Evolutionary conservation across 768 basidiomycete genomes (phyloP), one percentile per base, ranked within the genome.

Genomic region (Hydnomerulius pinastri): DNA sequence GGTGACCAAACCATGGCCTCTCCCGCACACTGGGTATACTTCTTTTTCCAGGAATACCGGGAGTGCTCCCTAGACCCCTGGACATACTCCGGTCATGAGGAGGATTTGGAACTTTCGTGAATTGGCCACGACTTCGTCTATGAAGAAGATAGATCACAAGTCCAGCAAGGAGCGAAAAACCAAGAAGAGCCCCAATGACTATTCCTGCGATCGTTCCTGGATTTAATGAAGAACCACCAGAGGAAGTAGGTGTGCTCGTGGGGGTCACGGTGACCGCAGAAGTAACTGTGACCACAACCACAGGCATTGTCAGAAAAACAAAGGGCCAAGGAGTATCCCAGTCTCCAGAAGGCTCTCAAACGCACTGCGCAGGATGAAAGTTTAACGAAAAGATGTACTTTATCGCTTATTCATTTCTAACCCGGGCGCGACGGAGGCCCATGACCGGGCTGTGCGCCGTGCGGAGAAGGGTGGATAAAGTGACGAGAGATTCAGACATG

Each of bases 151-250:
- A 58, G 1, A 61, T 8, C 23, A 48, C 21, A 33, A 59, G 51
- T 2, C 3, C 24, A 13, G 54, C 47, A 15, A 69, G 17, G 9
- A 61, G 17, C 25, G 39, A 25, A 29, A 40, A 40, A 1, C 48
- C 68, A 2, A 61, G 13, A 8, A 63, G 38, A 27, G 23, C 12
- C 7, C 58, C 66, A 9, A 69, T 18, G 18, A 58, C 35, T 41
- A 69, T 66, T 30, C 53, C 61, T 10, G 57, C 59, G 13, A 65
- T 41, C 12, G 40, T 18, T 2, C 30, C 38, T 0, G 59, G 2
- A 20, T 63, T 50, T 13, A 63, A 33, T 2, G 55, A 36, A 6
- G 36, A 24, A 29, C 23, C 0, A 41, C 23, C 15, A 1, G 24
- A 15, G 7, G 42, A 24, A 11, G 44, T n/a, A 23, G n/a, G 46